Evolutionary conservation across 169 alveolate genomes (phyloP).

Genomic region (Cryptosporidium sp.): DNA sequence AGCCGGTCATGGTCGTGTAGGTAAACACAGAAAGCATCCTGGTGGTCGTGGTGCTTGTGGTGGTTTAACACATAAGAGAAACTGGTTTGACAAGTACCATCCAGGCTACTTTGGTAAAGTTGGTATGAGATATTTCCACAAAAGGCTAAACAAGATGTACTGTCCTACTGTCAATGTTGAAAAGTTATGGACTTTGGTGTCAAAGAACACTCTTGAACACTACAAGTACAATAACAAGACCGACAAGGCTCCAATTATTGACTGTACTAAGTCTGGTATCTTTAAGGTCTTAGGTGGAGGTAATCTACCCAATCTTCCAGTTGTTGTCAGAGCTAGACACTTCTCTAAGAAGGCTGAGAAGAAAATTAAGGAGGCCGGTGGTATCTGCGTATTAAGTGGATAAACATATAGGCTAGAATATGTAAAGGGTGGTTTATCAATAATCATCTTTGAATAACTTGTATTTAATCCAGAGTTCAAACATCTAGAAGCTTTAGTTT

Average conservation of each 20-base stretch:
- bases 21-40: slow-evolving; percentile 99
- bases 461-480: neutral
- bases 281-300: slow-evolving; percentile 99
- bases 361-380: slow-evolving; percentile 97
- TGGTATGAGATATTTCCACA: slow-evolving; percentile 98
- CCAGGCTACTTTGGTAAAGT: slow-evolving; percentile 99
- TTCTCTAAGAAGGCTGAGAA: slow-evolving; percentile 96
- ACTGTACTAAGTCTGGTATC: slow-evolving; percentile 96
- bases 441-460: neutral
- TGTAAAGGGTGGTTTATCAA: neutral
- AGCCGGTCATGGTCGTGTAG: slow-evolving; percentile 99
- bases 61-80: slow-evolving; percentile 96
- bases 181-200: slow-evolving; percentile 94
- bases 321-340: slow-evolving; percentile 97
- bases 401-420: slow-evolving; percentile 77
- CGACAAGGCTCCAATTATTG: slow-evolving; percentile 96
- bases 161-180: slow-evolving; percentile 95
- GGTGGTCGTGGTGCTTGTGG: slow-evolving; percentile 99
- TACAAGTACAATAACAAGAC: slow-evolving; percentile 84
- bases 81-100: slow-evolving; percentile 95
- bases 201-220: slow-evolving; percentile 91
- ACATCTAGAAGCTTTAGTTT: neutral
- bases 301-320: slow-evolving; percentile 90
- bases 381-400: slow-evolving; percentile 95
- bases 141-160: slow-evolving; percentile 88